Conservation (phyloP, 306 rosid genomes). For the Dicorynia guianensis region DNA sequence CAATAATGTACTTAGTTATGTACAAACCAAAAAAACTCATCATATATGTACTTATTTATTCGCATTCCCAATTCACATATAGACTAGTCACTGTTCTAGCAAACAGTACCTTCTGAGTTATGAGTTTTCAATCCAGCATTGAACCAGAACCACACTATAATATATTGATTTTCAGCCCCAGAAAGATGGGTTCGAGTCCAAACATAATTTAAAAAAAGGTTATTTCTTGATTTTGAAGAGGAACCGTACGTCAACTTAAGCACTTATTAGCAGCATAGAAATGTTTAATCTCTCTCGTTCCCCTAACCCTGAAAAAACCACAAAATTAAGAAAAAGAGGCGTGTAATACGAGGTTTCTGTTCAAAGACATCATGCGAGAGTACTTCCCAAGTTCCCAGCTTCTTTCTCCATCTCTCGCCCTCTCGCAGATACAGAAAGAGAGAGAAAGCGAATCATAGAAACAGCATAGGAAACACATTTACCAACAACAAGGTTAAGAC, state of each 20-base stretch:
- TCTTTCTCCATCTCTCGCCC: not conserved
- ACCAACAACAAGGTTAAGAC: too few species aligned
- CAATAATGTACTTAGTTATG: too few species aligned
- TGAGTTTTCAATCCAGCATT: not conserved
- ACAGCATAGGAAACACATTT: too few species aligned
- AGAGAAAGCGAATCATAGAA: not conserved
- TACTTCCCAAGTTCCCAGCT: not conserved
- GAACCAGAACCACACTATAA: not conserved
- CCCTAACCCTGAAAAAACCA: not conserved
- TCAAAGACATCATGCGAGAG: not conserved
- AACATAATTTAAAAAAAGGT: too few species aligned
- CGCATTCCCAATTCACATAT: not conserved
- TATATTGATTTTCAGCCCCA: too few species aligned
- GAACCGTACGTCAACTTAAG: not conserved
- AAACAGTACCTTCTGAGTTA: not conserved
- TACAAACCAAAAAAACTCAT: too few species aligned
- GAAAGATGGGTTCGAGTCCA: too few species aligned
- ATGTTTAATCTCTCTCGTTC: not conserved
- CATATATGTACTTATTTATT: not conserved
- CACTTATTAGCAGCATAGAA: too few species aligned
- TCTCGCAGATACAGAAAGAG: not conserved
- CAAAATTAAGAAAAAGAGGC: constrained; percentile 22
- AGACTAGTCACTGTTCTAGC: not conserved
- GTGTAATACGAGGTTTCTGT: constrained; percentile 38
- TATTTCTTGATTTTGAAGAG: not conserved